Percentiles rank a stretch among this genome's conserved stretches.
phyloP scores from a whole-genome alignment of 2,329 filamentous ascomycete genomes.

The Penicillium decumbens region DNA sequence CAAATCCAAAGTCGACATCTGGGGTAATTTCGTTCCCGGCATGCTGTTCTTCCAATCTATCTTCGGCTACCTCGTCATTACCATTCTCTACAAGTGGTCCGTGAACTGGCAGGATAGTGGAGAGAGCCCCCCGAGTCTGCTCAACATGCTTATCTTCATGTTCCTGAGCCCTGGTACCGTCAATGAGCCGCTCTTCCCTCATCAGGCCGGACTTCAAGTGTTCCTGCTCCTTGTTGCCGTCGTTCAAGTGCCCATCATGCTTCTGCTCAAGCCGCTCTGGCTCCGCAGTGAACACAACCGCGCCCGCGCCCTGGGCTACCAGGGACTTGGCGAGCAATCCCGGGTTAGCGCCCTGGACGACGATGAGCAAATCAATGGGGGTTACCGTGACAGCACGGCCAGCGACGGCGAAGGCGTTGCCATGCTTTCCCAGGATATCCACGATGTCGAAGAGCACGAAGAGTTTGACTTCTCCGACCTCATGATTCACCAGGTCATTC shows the following conservation, averaged over 20 bases:
- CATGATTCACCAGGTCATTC: constrained; percentile 99
- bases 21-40: constrained; percentile 93
- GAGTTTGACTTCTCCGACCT: constrained; percentile 96
- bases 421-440: constrained; percentile 82
- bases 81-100: constrained; percentile 96
- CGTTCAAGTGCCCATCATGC: constrained; percentile 78
- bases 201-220: constrained; percentile 72
- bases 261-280: constrained; percentile 94
- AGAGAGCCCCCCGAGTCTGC: constrained; percentile 70
- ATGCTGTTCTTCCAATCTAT: constrained; percentile 99
- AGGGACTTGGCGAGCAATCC: constrained; percentile 83
- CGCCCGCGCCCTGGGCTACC: constrained; percentile 81
- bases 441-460: constrained; percentile 72
- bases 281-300: constrained; percentile 90
- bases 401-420: constrained; percentile 78
- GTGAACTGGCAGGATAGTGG: constrained; percentile 73
- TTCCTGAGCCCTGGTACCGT: constrained; percentile 80
- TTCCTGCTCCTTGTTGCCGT: constrained; percentile 77
- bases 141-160: constrained; percentile 99
- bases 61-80: constrained; percentile 91
- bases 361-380: constrained; percentile 68
- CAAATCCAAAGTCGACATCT: constrained; percentile 90
- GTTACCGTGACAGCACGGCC: constrained; percentile 61
- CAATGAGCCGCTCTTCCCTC: constrained; percentile 65
- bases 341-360: constrained; percentile 85